Conservation (phyloP, 2,329 filamentous ascomycete genomes). For the Neurospora crassa region DNA sequence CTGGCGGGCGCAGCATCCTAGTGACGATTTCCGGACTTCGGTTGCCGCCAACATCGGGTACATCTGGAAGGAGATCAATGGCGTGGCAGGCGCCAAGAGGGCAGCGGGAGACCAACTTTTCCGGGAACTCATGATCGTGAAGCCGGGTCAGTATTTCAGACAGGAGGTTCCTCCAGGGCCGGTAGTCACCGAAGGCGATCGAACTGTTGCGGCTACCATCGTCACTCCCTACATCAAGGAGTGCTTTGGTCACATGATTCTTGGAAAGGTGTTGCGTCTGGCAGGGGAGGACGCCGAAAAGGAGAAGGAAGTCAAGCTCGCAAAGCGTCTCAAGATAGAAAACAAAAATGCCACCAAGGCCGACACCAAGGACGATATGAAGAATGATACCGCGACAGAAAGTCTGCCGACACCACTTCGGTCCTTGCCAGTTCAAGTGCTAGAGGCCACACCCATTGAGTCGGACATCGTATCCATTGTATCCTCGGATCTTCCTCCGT, state of each 20-base stretch:
- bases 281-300: constrained; percentile 1
- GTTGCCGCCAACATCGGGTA: constrained; percentile 52
- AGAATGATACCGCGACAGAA: not conserved
- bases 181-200: constrained; percentile 1
- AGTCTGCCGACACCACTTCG: not conserved
- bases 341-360: not conserved
- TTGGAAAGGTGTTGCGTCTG: constrained; percentile 38
- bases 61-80: constrained; percentile 53
- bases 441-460: no score
- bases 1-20: constrained; percentile 44
- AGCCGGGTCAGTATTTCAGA: constrained; percentile 24
- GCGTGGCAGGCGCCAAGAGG: constrained; percentile 29
- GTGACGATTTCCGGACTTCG: constrained; percentile 52
- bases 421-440: not conserved
- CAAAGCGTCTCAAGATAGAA: not conserved
- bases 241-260: constrained; percentile 55
- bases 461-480: not conserved
- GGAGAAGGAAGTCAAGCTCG: not conserved
- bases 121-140: constrained; percentile 33
- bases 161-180: constrained; percentile 1
- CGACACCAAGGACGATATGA: not conserved
- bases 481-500: not conserved
- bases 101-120: constrained; percentile 32
- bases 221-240: constrained; percentile 61
- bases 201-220: constrained; percentile 37